A percentile compares a stretch with the other conserved stretches of the same genome.
Evolutionary conservation across 805 yeast species (phyloP).

Genomic region (Starmerella gropengiesseri): DNA sequence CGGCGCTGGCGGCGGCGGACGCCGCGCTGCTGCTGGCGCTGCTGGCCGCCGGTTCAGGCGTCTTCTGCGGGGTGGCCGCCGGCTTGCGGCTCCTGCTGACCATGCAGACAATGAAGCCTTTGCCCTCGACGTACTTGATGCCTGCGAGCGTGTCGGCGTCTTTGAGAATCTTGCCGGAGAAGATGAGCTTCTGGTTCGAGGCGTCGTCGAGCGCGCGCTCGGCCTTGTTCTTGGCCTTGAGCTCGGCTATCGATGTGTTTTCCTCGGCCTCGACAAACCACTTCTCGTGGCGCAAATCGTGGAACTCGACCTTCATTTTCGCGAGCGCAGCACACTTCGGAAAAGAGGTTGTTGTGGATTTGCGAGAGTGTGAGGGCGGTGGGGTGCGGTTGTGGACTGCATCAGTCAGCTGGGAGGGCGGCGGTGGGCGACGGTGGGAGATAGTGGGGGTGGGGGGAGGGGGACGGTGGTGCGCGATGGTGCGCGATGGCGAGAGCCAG

Average conservation of each 20-base stretch:
- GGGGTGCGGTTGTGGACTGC: neutral
- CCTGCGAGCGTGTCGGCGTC: constrained; percentile 66
- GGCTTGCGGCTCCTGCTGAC: constrained; percentile 40
- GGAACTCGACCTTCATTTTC: constrained; percentile 65
- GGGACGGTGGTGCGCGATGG: too few relatives aligned
- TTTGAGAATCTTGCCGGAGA: constrained; percentile 80
- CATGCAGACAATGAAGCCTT: constrained; percentile 89
- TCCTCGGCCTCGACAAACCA: constrained; percentile 68
- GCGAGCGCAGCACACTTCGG: too few relatives aligned
- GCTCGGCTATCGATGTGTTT: constrained; percentile 53
- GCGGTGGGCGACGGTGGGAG: too few relatives aligned
- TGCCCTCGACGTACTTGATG: constrained; percentile 65
- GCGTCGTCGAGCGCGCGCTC: constrained; percentile 53
- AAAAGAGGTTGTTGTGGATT: too few relatives aligned
- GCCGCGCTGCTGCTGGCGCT: constrained; percentile 16
- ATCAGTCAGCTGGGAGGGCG: neutral
- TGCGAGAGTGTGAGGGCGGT: too few relatives aligned
- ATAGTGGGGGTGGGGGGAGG: too few relatives aligned
- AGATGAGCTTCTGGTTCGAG: constrained; percentile 74
- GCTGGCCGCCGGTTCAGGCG: constrained; percentile 21
- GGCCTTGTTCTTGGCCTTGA: constrained; percentile 61
- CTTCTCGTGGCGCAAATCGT: constrained; percentile 87
- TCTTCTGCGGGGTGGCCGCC: constrained; percentile 18
- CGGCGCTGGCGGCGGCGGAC: constrained; percentile 24
- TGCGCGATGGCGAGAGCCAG: too few relatives aligned